Base-by-base conservation (phyloP, 768 basidiomycete genomes). In the Mycena amicta region DNA sequence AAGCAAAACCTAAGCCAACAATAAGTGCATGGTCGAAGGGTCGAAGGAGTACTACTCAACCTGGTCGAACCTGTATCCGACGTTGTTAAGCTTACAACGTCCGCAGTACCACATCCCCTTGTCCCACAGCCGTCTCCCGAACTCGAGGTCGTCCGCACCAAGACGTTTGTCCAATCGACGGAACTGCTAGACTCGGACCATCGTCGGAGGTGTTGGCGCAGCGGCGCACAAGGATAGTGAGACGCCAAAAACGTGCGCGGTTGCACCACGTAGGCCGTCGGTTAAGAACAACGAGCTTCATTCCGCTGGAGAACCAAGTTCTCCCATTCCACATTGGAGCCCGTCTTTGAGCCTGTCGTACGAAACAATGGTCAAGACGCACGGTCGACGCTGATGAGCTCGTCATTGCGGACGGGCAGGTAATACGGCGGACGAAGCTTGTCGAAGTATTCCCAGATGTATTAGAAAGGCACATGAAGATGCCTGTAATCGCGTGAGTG, bases 391-490 rank as follows among this genome's bases (percentile, higher is more conserved):
- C 62, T 53, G 13, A 69, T 59, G 26, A 69, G 64, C 51, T 66
- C 68, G 22, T 57, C 43, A 28, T 67, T 66, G 1, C 57, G 56
- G 29, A 69, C 60, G 3, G 64, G 56, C 15, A 54, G 55, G 59
- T 67, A 69, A 56, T 66, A 67, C 25, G 54, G 57, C 4, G 64
- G 62, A 22, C 62, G 64, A 11, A 69, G 63, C 46, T 64, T 66
- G 18, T 57, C 51, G 31, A 63, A 65, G 40, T 69, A 69, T 41
- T 69, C 68, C 1, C 53, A 41, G 46, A 69, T 66, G 53, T 69
- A 69, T 39, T 69, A 66, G 60, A 66, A 69, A 2, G 68, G 68
- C 64, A 66, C 28, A 67, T 69, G 58, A 69, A 69, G 4, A 54
- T 64, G 50, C 68, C 68, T 69, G 33, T 37, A 18, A 18, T 37